Conservation (phyloP, 1,284 basidiomycete genomes). For the Ceraceosorus guamensis region DNA sequence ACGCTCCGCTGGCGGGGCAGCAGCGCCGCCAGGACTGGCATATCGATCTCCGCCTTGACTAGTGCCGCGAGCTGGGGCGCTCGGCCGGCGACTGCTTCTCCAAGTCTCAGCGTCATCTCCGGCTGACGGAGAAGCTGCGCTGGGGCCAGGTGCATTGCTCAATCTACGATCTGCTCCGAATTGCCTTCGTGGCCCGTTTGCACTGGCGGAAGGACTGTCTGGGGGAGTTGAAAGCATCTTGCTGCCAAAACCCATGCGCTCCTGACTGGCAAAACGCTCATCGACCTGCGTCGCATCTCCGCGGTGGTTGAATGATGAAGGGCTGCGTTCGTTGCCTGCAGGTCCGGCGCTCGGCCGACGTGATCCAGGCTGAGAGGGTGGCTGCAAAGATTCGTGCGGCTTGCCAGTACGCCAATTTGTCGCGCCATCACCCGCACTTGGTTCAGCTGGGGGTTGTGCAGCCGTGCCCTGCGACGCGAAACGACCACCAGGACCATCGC, state of each 20-base stretch:
- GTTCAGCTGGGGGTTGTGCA: constrained; percentile 21
- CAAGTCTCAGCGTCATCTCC: constrained; percentile 9
- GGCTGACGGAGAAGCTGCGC: constrained; percentile 4
- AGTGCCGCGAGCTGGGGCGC: not conserved
- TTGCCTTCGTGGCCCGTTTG: constrained; percentile 3
- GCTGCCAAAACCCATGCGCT: constrained; percentile 42
- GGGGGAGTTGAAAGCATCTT: constrained; percentile 36
- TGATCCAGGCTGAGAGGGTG: constrained; percentile 12
- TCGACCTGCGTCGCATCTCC: constrained; percentile 34
- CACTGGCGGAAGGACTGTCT: constrained; percentile 16
- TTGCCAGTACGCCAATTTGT: constrained; percentile 46
- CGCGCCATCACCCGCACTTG: constrained; percentile 35
- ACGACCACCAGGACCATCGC: not conserved
- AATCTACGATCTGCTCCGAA: constrained; percentile 9
- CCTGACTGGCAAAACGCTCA: constrained; percentile 31
- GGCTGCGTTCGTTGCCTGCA: constrained; percentile 5
- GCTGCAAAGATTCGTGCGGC: constrained; percentile 32
- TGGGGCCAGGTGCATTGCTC: constrained; percentile 6
- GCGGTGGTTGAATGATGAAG: constrained; percentile 4
- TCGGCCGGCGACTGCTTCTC: not conserved
- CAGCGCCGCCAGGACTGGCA: not conserved
- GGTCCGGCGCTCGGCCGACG: not conserved
- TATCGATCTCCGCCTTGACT: not conserved
- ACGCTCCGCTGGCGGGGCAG: constrained; percentile 30
- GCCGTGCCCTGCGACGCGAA: too few species aligned